phyloP scores from a whole-genome alignment of 805 yeast genomes.

The Saturnispora mendoncae region DNA sequence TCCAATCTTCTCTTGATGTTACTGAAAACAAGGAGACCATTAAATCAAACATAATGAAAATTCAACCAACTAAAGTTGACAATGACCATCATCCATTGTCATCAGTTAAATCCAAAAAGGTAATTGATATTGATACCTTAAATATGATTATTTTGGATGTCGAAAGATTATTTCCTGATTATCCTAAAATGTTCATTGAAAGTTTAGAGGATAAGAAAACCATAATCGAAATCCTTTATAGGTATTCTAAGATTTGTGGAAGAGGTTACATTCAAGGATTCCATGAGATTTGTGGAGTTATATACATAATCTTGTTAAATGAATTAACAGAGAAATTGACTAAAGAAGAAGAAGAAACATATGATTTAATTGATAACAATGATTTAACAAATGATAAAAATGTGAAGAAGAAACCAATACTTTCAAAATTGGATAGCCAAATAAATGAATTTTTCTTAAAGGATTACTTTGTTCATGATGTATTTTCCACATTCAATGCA shows the following conservation, averaged over 20 bases:
- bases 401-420: neutral
- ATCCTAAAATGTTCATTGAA: constrained; percentile 25
- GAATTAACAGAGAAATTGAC: constrained; percentile 28
- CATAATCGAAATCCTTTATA: constrained; percentile 37
- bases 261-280: constrained; percentile 41
- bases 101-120: constrained; percentile 1
- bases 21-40: constrained; percentile 15
- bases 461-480: constrained; percentile 25
- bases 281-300: constrained; percentile 45
- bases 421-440: constrained; percentile 24
- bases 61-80: neutral
- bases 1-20: constrained; percentile 16
- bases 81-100: neutral
- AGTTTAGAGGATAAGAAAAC: constrained; percentile 19
- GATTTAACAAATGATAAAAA: constrained; percentile 7
- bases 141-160: constrained; percentile 41
- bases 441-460: constrained; percentile 34
- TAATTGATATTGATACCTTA: constrained; percentile 32
- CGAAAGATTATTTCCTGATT: constrained; percentile 42
- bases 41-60: constrained; percentile 4
- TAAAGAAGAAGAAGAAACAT: constrained; percentile 15
- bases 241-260: constrained; percentile 40
- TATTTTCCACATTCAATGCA: constrained; percentile 33
- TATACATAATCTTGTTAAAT: constrained; percentile 32
- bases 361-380: constrained; percentile 13